A percentile compares a stretch with the other conserved stretches of the same genome.
phyloP scores from a whole-genome alignment of 805 yeast species.

The Brettanomyces nanus region DNA sequence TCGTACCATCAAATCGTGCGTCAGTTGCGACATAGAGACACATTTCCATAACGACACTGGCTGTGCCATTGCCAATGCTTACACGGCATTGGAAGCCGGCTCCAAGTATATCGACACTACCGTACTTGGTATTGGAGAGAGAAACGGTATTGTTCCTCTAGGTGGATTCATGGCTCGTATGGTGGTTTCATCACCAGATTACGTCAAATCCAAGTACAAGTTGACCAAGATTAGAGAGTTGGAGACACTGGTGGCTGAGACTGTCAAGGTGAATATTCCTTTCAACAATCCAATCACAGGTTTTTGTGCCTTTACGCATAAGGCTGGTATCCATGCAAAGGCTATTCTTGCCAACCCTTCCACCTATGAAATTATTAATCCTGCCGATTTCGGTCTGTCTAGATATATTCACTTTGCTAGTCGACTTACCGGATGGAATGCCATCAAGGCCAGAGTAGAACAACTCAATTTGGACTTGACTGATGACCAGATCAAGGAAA shows the following conservation, averaged over 20 bases:
- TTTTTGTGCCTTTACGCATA: conserved; percentile 57
- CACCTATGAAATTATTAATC: conserved; percentile 53
- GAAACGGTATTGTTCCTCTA: conserved; percentile 55
- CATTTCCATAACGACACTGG: conserved; percentile 61
- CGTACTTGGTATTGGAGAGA: conserved; percentile 55
- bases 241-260: conserved; percentile 52
- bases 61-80: conserved; percentile 56
- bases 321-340: conserved; percentile 58
- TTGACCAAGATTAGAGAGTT: conserved; percentile 47
- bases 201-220: conserved; percentile 50
- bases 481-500: conserved; percentile 50
- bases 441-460: conserved; percentile 53
- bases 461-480: conserved; percentile 48
- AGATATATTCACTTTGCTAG: conserved; percentile 55
- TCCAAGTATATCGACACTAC: conserved; percentile 52
- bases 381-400: conserved; percentile 51
- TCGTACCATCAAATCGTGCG: conserved; percentile 48
- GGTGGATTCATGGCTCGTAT: conserved; percentile 58
- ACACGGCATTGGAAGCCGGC: conserved; percentile 56
- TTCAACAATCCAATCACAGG: conserved; percentile 59
- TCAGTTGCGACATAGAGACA: conserved; percentile 50
- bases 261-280: conserved; percentile 51
- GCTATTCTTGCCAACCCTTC: conserved; percentile 57
- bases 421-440: conserved; percentile 57
- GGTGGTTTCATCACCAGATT: conserved; percentile 54